These are phyloP conservation scores for Sphagnum tenellum DNA, from an alignment of 225 moss, liverwort and hornwort species.

Conservation along the genomic window DNA sequence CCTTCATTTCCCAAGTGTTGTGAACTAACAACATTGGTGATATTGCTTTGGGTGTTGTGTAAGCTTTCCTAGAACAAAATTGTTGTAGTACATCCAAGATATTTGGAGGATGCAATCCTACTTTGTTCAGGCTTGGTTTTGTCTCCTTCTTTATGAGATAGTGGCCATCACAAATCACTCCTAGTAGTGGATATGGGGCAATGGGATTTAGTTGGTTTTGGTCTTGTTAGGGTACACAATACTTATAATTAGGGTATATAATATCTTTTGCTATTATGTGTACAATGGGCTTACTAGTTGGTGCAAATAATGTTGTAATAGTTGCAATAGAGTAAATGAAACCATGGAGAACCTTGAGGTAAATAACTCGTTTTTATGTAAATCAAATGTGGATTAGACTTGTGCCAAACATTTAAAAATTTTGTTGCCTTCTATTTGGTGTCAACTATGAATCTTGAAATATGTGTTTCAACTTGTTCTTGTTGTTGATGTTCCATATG, in stretches of 20 bases:
- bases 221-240: not conserved
- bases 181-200: not conserved
- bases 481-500: not conserved
- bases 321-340: slow-evolving; percentile 73
- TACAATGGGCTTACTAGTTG: slow-evolving; percentile 1
- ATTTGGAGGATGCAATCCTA: not conserved
- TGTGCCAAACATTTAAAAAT: not conserved
- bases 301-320: slow-evolving; percentile 71
- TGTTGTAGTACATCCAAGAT: slow-evolving; percentile 7
- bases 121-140: not conserved
- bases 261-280: slow-evolving; percentile 6
- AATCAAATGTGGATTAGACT: not conserved
- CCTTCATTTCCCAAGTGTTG: no score
- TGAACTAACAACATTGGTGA: no score
- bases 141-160: not conserved
- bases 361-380: slow-evolving; percentile 9
- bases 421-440: not conserved
- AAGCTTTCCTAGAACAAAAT: slow-evolving; percentile 4
- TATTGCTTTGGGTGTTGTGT: no score
- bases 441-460: not conserved
- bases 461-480: not conserved
- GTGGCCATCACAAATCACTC: no score
- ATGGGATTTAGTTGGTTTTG: not conserved
- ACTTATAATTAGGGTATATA: slow-evolving; percentile 1
- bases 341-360: slow-evolving; percentile 40